Conservation (phyloP, 768 basidiomycete species). For the Fibroporia radiculosa region DNA sequence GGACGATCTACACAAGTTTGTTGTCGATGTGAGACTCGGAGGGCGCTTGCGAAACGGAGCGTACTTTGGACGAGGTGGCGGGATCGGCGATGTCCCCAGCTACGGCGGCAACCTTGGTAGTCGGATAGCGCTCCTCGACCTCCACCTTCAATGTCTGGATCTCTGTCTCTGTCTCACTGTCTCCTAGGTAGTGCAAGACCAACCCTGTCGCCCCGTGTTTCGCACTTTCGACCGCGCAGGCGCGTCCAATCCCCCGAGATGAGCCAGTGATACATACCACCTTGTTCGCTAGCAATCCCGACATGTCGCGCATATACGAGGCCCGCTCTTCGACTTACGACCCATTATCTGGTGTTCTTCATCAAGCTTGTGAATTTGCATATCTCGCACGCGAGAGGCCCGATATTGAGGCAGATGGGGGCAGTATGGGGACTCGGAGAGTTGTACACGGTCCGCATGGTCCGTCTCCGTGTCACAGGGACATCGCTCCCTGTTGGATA, state of each 20-base stretch:
- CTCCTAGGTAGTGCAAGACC: slow-evolving; percentile 63
- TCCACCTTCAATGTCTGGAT: slow-evolving; percentile 36
- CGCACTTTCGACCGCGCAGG: slow-evolving; percentile 57
- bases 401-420: no score
- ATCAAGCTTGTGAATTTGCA: neutral
- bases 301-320: slow-evolving; percentile 13
- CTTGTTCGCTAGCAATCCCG: slow-evolving; percentile 40
- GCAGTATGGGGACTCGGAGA: no score
- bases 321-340: no score
- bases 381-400: neutral
- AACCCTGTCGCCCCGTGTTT: slow-evolving; percentile 58
- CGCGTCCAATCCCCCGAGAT: slow-evolving; percentile 68
- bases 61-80: slow-evolving; percentile 47
- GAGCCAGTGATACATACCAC: slow-evolving; percentile 66
- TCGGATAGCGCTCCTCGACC: slow-evolving; percentile 32
- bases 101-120: slow-evolving; percentile 37
- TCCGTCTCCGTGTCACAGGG: slow-evolving; percentile 16
- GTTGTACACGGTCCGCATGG: slow-evolving; percentile 8
- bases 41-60: slow-evolving; percentile 7
- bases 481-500: slow-evolving; percentile 7
- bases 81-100: slow-evolving; percentile 60
- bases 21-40: neutral
- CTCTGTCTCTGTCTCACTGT: slow-evolving; percentile 44
- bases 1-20: slow-evolving; percentile 60
- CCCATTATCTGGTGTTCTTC: neutral